Percentiles rank a stretch among this genome's conserved stretches.
These are phyloP conservation scores for Apiosordaria backusii DNA, from an alignment of 495 filamentous ascomycete species.

Conservation along the genomic window DNA sequence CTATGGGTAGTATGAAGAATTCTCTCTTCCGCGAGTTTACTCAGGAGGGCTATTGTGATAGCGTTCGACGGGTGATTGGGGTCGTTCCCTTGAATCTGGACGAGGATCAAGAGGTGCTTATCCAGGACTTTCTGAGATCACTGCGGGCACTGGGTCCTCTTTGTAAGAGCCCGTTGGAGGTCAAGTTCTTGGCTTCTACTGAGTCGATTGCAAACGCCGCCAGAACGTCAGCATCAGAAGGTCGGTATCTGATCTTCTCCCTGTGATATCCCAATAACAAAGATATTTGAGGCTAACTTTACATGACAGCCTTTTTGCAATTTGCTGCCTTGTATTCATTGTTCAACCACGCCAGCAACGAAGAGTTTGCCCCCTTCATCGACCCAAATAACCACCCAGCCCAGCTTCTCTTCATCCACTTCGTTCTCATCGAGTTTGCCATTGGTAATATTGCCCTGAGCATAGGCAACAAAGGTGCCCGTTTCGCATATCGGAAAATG, in stretches of 20 bases:
- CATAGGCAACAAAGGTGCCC: background rate
- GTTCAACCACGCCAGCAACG: conserved; percentile 25
- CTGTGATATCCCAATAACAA: background rate
- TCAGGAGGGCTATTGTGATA: conserved; percentile 26
- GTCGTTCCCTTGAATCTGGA: conserved; percentile 2
- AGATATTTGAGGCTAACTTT: background rate
- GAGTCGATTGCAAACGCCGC: conserved; percentile 26
- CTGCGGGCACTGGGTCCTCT: conserved; percentile 26
- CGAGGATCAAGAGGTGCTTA: conserved; percentile 19
- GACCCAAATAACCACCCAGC: conserved; percentile 41
- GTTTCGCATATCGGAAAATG: conserved; percentile 23
- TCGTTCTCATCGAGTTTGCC: conserved; percentile 33
- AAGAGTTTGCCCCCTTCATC: conserved; percentile 45
- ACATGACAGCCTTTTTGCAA: conserved; percentile 24
- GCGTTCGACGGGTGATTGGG: conserved; percentile 17
- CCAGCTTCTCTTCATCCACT: conserved; percentile 50
- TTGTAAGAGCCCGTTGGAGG: conserved; percentile 26
- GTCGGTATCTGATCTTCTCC: conserved; percentile 12
- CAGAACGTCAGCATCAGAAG: conserved; percentile 21
- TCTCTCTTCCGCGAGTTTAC: conserved; percentile 40
- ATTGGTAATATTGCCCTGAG: conserved; percentile 25
- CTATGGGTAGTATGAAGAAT: conserved; percentile 26
- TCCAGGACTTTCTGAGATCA: conserved; percentile 32
- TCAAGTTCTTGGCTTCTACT: conserved; percentile 23
- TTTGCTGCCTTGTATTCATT: conserved; percentile 20